Base-by-base conservation (phyloP, 2,329 filamentous ascomycete genomes). In the Beauveria rudraprayagi region DNA sequence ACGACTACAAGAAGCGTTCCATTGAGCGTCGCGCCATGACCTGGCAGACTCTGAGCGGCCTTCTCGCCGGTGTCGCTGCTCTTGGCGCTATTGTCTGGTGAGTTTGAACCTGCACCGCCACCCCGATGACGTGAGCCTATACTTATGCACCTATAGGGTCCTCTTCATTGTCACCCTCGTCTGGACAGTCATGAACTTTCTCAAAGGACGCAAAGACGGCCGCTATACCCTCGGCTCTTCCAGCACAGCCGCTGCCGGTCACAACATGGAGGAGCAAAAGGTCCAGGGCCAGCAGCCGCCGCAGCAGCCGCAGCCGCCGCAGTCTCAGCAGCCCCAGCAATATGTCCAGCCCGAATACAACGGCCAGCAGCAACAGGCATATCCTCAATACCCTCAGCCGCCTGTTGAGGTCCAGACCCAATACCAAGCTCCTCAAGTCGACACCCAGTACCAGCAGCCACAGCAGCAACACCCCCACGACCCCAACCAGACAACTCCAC, bases 31-130 rank as follows among this genome's bases (percentile, higher is more conserved):
- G 61, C 46, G 14, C 16, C 22, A 44, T 60, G 7, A 63, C 19
- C 26, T 56, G 17, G 11, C 10, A 17, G 24, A 57, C 51, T 14
- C 52, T 60, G 14, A 16, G 40, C 34, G 61, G 61, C 24, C 52
- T 63, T 11, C 53, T 79, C 56, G 70, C 74, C 16, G 75, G 72
- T 7, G 69, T 76, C 8, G 78, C 78, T 2, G 77, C 76, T 9
- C 52, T 81, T 1, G 76, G 76, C 24, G 78, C 78, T 17, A 61
- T 81, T 4, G 65, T 76, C 59, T 75, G 77, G 75, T 77, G 64
- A 67, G 74, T 3, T 52, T 22, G 22, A 17, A 22, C 22, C n/a
- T 30, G 16, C 30, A 19, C 22, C 17, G 17, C 4, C n/a, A 40
- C n/a, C 16, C 3, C 17, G 8, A 2, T n/a, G 8, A n/a, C 19